These are phyloP conservation scores for Inga laurina DNA, from an alignment of 306 rosid genomes.

Conservation along the genomic window DNA sequence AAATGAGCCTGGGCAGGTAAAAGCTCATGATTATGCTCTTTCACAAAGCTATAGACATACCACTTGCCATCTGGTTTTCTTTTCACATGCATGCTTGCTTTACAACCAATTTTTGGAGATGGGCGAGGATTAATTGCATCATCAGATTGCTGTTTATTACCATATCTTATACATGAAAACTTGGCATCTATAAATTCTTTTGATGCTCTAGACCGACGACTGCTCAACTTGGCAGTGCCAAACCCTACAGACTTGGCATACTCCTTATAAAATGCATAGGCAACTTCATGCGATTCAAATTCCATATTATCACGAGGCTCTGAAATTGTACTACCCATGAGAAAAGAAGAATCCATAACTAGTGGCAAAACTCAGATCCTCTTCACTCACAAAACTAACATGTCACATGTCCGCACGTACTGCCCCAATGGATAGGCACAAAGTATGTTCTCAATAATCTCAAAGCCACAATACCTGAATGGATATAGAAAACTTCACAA, in stretches of 20 bases:
- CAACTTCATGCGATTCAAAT: slow-evolving; percentile 64
- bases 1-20: slow-evolving; percentile 66
- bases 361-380: slow-evolving; percentile 35
- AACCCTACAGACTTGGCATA: slow-evolving; percentile 62
- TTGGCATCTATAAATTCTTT: slow-evolving; percentile 68
- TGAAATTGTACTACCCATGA: slow-evolving; percentile 35
- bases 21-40: slow-evolving; percentile 66
- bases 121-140: slow-evolving; percentile 72
- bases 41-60: slow-evolving; percentile 60
- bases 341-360: slow-evolving; percentile 46
- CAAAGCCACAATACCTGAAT: slow-evolving; percentile 17
- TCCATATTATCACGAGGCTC: slow-evolving; percentile 55
- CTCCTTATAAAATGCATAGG: slow-evolving; percentile 59
- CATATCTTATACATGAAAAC: slow-evolving; percentile 65
- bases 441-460: slow-evolving; percentile 24
- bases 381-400: slow-evolving; percentile 21
- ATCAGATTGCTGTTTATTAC: slow-evolving; percentile 70
- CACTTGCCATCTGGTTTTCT: slow-evolving; percentile 64
- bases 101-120: slow-evolving; percentile 68
- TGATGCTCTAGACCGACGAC: slow-evolving; percentile 67
- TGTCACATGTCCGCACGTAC: slow-evolving; percentile 15
- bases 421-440: neutral
- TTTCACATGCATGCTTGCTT: slow-evolving; percentile 68
- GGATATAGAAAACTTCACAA: slow-evolving; percentile 11
- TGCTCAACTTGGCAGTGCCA: slow-evolving; percentile 70